Evolutionary conservation across 2,329 filamentous ascomycete species (phyloP), one percentile per base, ranked within the genome.

Genomic region (Alternaria viburni): DNA sequence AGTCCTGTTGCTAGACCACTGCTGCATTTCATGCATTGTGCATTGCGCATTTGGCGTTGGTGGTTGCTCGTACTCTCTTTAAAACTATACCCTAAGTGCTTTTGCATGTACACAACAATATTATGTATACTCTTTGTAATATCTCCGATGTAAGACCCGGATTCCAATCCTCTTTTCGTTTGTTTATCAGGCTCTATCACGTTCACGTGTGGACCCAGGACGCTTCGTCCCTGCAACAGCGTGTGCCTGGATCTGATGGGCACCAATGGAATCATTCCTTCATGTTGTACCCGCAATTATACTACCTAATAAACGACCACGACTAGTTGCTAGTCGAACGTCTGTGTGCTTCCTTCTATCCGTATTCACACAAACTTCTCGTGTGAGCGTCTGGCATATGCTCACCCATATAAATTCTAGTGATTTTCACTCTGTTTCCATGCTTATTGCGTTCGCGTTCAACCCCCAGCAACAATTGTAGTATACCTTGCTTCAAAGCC

Each of bases 101-200:
- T 50, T 62, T 62, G 60, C 50, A 28, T 59, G 41, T 49, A 59
- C 45, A 54, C 47, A 57, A 54, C 52, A 52, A 60, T 55, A 15
- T 47, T 25, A 52, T 51, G 25, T 51, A 57, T 60, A 60, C 21
- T 56, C 44, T 50, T 64, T 66, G 43, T 66, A 66, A 64, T 66
- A 46, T 57, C 25, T 52, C 52, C 36, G 21, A 19, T 59, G 36
- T 51, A 56, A 50, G 56, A 54, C 36, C 30, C 23, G 28, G 10
- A 54, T 6, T n/a, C 13, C 43, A 28, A 13, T 41, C 12, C 19
- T 51, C 19, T 41, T 44, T 60, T 46, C 45, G 50, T 55, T 62
- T 50, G 54, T 44, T 15, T 21, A 32, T n/a, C 1, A 15, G 28
- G 54, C 46, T 51, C 43, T 28, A 21, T 45, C 55, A 26, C 30